These are phyloP conservation scores for Vigna nakashimae DNA, from an alignment of 306 rosid species.

Conservation along the genomic window DNA sequence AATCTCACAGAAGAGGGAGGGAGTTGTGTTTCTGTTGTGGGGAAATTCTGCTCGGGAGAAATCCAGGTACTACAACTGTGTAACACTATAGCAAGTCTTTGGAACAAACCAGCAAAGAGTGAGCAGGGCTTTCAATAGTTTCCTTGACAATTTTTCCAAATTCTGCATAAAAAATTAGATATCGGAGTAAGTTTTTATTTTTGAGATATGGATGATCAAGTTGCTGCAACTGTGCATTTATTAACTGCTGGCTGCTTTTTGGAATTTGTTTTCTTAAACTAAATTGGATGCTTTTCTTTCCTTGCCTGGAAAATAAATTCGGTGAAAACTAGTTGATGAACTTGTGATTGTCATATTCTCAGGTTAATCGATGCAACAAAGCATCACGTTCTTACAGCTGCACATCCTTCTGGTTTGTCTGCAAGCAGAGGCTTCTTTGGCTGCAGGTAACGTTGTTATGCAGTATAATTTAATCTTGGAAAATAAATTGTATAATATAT, in stretches of 20 bases:
- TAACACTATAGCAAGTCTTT: not conserved
- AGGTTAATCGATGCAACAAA: conserved; percentile 83
- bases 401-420: conserved; percentile 98
- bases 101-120: conserved; percentile 20
- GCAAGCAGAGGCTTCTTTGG: conserved; percentile 96
- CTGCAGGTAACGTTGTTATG: conserved; percentile 69
- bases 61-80: conserved; percentile 58
- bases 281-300: conserved; percentile 11
- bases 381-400: conserved; percentile 88
- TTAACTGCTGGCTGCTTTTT: conserved; percentile 20
- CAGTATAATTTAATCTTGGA: not conserved
- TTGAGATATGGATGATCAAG: not conserved
- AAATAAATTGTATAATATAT: not conserved
- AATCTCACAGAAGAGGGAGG: conserved; percentile 82
- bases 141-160: conserved; percentile 12
- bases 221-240: not conserved
- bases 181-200: not conserved
- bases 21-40: conserved; percentile 90
- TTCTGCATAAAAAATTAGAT: not conserved
- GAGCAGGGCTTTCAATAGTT: conserved; percentile 17
- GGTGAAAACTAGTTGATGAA: conserved; percentile 32
- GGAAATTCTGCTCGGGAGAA: conserved; percentile 94
- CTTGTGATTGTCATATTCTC: conserved; percentile 35
- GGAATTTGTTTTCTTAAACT: not conserved
- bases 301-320: conserved; percentile 19